Percentiles rank a stretch among this genome's conserved stretches.
These are phyloP conservation scores for Rauvolfia tetraphylla DNA, from an alignment of 257 asterid genomes.

Conservation along the genomic window DNA sequence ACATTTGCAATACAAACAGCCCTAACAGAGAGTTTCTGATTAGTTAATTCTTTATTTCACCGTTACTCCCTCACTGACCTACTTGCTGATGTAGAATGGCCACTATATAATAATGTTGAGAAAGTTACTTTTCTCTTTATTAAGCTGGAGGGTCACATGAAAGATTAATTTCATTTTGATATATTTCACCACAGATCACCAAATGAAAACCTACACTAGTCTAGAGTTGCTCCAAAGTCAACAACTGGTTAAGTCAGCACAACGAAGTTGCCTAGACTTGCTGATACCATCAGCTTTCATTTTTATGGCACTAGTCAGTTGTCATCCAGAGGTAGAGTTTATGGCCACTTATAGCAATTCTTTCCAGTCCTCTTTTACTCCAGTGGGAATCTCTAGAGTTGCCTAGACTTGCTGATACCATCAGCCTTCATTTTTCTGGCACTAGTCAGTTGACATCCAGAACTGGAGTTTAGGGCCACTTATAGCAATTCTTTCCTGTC, in stretches of 20 bases:
- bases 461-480: not conserved
- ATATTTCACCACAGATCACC: not conserved
- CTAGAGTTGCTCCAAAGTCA: not conserved
- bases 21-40: too few species aligned
- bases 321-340: not conserved
- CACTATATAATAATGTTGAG: too few species aligned
- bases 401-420: not conserved
- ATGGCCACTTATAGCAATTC: not conserved
- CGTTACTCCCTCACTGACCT: too few species aligned
- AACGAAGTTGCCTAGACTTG: not conserved
- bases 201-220: not conserved
- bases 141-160: too few species aligned
- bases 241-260: not conserved
- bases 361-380: not conserved
- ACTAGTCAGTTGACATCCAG: not conserved
- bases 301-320: not conserved
- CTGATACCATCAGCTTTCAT: not conserved
- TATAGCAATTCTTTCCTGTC: not conserved
- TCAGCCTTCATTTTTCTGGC: not conserved
- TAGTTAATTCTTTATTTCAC: too few species aligned
- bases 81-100: too few species aligned
- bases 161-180: not conserved
- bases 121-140: too few species aligned
- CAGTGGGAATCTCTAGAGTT: not conserved
- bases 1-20: too few species aligned